phyloP scores from a whole-genome alignment of 2,329 filamentous ascomycete species.

The Akanthomyces dipterigenus region DNA sequence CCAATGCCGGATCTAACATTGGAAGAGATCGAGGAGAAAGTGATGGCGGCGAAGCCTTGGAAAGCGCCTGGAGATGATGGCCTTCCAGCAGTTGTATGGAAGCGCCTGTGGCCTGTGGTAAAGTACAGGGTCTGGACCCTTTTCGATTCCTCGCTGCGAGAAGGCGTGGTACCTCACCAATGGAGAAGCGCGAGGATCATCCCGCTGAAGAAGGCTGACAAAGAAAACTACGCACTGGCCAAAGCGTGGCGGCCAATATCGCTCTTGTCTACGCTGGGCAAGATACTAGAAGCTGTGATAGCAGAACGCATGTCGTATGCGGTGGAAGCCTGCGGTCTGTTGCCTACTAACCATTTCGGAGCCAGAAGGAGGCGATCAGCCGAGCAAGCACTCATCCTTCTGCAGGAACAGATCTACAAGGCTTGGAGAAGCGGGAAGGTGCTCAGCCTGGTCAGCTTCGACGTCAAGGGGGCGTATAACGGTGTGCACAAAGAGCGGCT shows the following conservation, averaged over 20 bases:
- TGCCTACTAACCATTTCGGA: slow-evolving; percentile 15
- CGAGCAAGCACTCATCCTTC: slow-evolving; percentile 14
- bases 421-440: slow-evolving; percentile 16
- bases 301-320: neutral
- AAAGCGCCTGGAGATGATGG: slow-evolving; percentile 19
- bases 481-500: slow-evolving; percentile 28
- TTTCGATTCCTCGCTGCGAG: too few species aligned
- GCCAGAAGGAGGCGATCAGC: slow-evolving; percentile 13
- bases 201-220: neutral
- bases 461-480: slow-evolving; percentile 35
- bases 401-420: neutral
- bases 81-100: slow-evolving; percentile 16
- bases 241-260: neutral
- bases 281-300: neutral
- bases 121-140: too few species aligned
- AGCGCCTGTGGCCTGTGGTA: slow-evolving; percentile 15
- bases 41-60: slow-evolving; percentile 16
- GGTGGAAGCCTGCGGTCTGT: slow-evolving; percentile 2
- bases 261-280: neutral
- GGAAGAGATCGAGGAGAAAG: slow-evolving; percentile 19
- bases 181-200: neutral
- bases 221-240: neutral
- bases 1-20: slow-evolving; percentile 17
- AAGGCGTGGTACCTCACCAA: neutral
- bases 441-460: slow-evolving; percentile 29